Conservation (phyloP, 768 basidiomycete species). For the Boletus reticulatus region DNA sequence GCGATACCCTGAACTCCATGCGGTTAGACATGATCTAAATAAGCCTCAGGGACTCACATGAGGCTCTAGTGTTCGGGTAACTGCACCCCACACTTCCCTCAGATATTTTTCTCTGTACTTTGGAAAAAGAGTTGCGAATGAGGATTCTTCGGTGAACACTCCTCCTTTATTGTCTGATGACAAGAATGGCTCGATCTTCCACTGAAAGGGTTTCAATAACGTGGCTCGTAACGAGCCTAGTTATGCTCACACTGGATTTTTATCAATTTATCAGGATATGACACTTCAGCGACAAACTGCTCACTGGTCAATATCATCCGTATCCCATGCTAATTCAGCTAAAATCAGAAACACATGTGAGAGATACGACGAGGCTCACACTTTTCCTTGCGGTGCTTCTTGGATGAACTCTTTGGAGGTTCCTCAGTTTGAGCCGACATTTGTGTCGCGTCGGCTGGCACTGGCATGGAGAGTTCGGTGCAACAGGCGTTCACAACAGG, state of each 20-base stretch:
- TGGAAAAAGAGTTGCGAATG: conserved; percentile 96
- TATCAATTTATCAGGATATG: background rate
- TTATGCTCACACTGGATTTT: conserved; percentile 41
- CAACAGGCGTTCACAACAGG: background rate
- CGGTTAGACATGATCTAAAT: background rate
- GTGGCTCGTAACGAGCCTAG: background rate
- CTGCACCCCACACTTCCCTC: conserved; percentile 90
- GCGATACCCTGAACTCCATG: conserved; percentile 63
- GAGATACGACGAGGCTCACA: conserved; percentile 51
- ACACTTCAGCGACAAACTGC: conserved; percentile 29
- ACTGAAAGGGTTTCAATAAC: conserved; percentile 44
- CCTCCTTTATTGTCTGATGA: conserved; percentile 76
- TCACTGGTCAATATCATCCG: conserved; percentile 98
- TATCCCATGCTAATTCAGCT: conserved; percentile 84
- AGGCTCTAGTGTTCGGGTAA: conserved; percentile 78
- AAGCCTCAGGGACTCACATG: conserved; percentile 50
- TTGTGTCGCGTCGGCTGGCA: too few relatives aligned
- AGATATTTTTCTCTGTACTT: conserved; percentile 98
- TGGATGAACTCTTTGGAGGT: conserved; percentile 71
- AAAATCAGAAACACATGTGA: conserved; percentile 10
- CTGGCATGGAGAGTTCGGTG: too few relatives aligned
- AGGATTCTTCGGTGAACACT: conserved; percentile 91
- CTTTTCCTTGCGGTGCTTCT: conserved; percentile 90
- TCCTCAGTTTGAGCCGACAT: conserved; percentile 34
- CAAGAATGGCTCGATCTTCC: conserved; percentile 85